Percentiles rank a stretch among this genome's conserved stretches.
Conservation (phyloP, 352 stramenopile species). For the Pythium plurisporium region DNA sequence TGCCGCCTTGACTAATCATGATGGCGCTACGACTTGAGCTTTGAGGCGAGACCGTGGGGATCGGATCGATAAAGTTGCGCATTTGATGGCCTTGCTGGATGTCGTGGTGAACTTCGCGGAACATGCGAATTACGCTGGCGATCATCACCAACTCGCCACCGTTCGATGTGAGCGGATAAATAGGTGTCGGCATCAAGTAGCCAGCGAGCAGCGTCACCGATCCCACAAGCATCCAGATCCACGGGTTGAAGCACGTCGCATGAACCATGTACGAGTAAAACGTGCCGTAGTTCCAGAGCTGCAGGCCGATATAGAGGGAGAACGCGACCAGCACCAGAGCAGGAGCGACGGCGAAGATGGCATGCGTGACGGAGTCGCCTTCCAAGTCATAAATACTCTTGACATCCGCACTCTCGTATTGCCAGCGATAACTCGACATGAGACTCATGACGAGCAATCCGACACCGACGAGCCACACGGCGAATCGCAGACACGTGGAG, state of each 20-base stretch:
- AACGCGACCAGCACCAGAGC: constrained; percentile 64
- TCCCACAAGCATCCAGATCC: constrained; percentile 86
- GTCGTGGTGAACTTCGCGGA: constrained; percentile 80
- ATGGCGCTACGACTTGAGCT: constrained; percentile 21
- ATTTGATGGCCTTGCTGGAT: constrained; percentile 78
- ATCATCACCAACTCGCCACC: constrained; percentile 75
- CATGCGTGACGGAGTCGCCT: constrained; percentile 50
- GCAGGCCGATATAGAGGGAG: constrained; percentile 66
- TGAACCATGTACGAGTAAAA: constrained; percentile 85
- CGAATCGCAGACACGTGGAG: constrained; percentile 58
- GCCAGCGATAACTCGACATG: constrained; percentile 62
- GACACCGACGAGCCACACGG: constrained; percentile 64
- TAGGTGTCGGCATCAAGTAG: constrained; percentile 67
- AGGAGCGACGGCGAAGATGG: constrained; percentile 56
- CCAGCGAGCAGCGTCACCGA: constrained; percentile 58
- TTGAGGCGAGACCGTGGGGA: constrained; percentile 23
- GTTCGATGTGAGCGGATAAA: constrained; percentile 76
- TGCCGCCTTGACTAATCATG: constrained; percentile 22
- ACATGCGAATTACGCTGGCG: constrained; percentile 78
- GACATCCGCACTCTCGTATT: constrained; percentile 36
- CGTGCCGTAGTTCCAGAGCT: constrained; percentile 82
- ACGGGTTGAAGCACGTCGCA: constrained; percentile 82
- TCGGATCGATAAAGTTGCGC: constrained; percentile 64
- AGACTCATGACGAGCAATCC: constrained; percentile 65
- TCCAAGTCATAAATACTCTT: constrained; percentile 71